phyloP scores from a whole-genome alignment of 768 basidiomycete species.

The Calocybe cyanea region DNA sequence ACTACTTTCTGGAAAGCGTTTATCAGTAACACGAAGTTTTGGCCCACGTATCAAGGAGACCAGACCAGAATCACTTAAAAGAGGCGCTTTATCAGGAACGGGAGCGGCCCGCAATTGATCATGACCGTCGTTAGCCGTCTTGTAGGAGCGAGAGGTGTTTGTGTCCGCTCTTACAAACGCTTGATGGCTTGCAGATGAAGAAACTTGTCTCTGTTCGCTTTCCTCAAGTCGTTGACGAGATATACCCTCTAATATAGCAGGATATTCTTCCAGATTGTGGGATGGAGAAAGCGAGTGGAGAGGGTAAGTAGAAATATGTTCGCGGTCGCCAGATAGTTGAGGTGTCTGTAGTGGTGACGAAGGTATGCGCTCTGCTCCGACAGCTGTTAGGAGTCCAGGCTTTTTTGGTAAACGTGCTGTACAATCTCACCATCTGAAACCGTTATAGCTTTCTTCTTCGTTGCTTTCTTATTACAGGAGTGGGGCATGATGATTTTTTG shows the following conservation, averaged over 20 bases:
- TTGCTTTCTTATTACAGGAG: conserved; percentile 2
- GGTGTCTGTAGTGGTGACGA: background rate
- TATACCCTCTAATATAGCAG: conserved; percentile 41
- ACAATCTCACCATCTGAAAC: background rate
- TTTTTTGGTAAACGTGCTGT: background rate
- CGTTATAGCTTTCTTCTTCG: background rate
- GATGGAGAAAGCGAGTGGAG: conserved; percentile 41
- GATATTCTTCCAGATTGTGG: conserved; percentile 50
- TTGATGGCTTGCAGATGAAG: too few species aligned
- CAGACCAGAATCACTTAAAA: conserved; percentile 28
- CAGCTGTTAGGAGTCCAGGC: background rate
- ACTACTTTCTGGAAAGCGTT: conserved; percentile 37
- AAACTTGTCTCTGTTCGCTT: too few species aligned
- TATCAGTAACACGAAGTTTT: conserved; percentile 27
- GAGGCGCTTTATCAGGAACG: conserved; percentile 18
- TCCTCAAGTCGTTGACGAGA: too few species aligned
- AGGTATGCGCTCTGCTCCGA: background rate
- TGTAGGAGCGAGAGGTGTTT: too few species aligned
- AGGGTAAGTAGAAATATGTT: conserved; percentile 27
- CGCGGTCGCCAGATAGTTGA: background rate
- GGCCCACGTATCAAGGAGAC: conserved; percentile 38
- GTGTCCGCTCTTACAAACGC: too few species aligned
- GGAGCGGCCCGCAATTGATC: too few species aligned
- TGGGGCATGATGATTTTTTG: background rate
- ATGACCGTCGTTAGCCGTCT: too few species aligned